phyloP scores from a whole-genome alignment of 495 filamentous ascomycete species.

The Sabuloglossum arenarium region DNA sequence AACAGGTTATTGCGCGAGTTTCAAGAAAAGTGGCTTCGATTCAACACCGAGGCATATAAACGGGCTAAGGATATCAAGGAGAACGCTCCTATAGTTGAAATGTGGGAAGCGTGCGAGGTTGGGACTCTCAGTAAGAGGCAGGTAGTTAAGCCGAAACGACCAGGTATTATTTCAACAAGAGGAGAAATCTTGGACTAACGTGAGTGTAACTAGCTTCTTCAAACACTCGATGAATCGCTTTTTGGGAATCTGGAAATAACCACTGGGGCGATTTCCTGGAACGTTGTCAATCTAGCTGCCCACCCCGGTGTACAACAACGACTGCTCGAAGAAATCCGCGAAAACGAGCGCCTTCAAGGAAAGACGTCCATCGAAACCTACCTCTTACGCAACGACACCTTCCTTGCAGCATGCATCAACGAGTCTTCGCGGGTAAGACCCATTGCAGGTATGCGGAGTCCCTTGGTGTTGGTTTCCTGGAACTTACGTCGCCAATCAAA shows the following conservation, averaged over 20 bases:
- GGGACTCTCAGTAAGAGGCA: not conserved
- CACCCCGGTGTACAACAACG: too few relatives aligned
- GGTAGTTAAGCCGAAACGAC: too few relatives aligned
- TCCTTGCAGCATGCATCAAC: conserved; percentile 14
- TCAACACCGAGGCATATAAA: not conserved
- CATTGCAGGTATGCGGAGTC: too few relatives aligned
- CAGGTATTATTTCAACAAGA: too few relatives aligned
- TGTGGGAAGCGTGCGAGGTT: not conserved
- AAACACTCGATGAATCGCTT: conserved; percentile 24
- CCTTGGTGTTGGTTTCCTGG: too few relatives aligned
- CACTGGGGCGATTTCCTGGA: conserved; percentile 19
- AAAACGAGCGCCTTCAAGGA: too few relatives aligned
- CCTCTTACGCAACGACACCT: conserved; percentile 9
- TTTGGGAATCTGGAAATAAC: conserved; percentile 28
- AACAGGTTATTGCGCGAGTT: not conserved
- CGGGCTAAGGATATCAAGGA: not conserved
- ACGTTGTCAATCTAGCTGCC: conserved; percentile 19
- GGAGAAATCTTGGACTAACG: too few relatives aligned
- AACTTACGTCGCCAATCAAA: too few relatives aligned
- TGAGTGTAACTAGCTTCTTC: conserved; percentile 15
- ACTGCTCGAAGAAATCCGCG: too few relatives aligned
- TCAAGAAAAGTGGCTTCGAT: not conserved
- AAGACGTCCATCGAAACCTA: too few relatives aligned
- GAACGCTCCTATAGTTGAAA: not conserved
- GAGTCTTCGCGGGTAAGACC: conserved; percentile 20